Base-by-base conservation (phyloP, 2,329 filamentous ascomycete genomes). In the Exophiala mesophila region DNA sequence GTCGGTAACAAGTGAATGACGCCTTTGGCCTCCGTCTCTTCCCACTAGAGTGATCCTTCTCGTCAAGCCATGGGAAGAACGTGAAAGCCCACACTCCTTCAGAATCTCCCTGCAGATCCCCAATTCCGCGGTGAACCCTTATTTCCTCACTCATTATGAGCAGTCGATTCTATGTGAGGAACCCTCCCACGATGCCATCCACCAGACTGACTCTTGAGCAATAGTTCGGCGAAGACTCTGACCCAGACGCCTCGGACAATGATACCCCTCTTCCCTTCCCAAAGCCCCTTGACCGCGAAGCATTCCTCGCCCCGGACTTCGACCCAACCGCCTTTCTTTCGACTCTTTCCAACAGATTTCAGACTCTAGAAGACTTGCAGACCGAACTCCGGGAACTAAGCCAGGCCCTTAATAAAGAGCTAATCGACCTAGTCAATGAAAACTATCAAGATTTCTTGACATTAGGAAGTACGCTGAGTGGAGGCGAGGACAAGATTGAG, bases 401-500 rank as follows among this genome's bases (percentile, higher is more conserved):
- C 54, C 78, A 85, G 55, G 76, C 83, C 15, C 82, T 98, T 48
- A 85, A 82, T 57, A 79, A 83, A 50, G 92, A 98, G 67, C 74
- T 98, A 2, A 74, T 98, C 13, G 90, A 96, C 66, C 78, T 98
- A 5, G 92, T 98, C 53, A 98, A 98, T 60, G 78, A 83, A 38
- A 94, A 98, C 65, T 97, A 98, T 62, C 83, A 88, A 35, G 85
- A 90, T 44, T 98, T 98, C 56, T 66, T 98, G 3, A 82, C 82
- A 0, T 68, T 98, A 0, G 94, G 92, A 0, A 80, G 77, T 34
- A 85, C 88, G 55, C 68, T 98, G 31, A 78, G 80, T 40, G 89
- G 89, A 2, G 94, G 94, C 5, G 89, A 94, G 58, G 90, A 96
- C 57, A 85, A 83, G 61, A 83, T 96, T 1, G 89, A 94, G 60